phyloP scores from a whole-genome alignment of 768 basidiomycete genomes.

The Artomyces pyxidatus region DNA sequence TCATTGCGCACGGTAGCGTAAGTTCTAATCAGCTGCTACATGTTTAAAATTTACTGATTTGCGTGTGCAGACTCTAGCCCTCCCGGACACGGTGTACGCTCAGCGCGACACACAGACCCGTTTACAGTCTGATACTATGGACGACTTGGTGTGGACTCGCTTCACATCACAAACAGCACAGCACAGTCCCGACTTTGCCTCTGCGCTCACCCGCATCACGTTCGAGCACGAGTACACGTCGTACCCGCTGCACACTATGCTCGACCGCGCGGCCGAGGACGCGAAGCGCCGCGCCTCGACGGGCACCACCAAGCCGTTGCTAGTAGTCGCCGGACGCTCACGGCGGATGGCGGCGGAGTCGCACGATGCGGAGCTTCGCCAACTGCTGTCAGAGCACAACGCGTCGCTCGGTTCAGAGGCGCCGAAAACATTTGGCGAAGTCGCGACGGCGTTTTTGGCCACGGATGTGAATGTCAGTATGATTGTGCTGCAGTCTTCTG shows the following conservation, averaged over 20 bases:
- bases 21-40: constrained; percentile 3
- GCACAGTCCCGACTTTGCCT: constrained; percentile 22
- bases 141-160: constrained; percentile 67
- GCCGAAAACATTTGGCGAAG: constrained; percentile 68
- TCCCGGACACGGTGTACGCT: constrained; percentile 69
- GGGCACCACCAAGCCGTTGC: constrained; percentile 46
- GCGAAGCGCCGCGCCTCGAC: constrained; percentile 22
- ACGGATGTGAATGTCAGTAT: constrained; percentile 41
- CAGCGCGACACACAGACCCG: constrained; percentile 52
- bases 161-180: constrained; percentile 33
- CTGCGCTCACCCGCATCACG: constrained; percentile 53
- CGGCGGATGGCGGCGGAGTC: constrained; percentile 56
- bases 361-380: constrained; percentile 50
- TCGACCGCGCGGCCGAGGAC: constrained; percentile 31
- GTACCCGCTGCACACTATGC: constrained; percentile 48
- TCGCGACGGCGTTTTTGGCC: constrained; percentile 60
- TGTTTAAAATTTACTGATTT: too few species aligned
- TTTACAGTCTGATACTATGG: constrained; percentile 75
- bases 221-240: constrained; percentile 47
- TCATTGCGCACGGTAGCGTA: constrained; percentile 23
- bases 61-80: constrained; percentile 36
- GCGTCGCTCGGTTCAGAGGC: constrained; percentile 45
- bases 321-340: constrained; percentile 69
- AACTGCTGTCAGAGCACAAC: constrained; percentile 34
- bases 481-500: constrained; percentile 49